Conservation (phyloP, 106 monocot species). For the Triglochin maritima region DNA sequence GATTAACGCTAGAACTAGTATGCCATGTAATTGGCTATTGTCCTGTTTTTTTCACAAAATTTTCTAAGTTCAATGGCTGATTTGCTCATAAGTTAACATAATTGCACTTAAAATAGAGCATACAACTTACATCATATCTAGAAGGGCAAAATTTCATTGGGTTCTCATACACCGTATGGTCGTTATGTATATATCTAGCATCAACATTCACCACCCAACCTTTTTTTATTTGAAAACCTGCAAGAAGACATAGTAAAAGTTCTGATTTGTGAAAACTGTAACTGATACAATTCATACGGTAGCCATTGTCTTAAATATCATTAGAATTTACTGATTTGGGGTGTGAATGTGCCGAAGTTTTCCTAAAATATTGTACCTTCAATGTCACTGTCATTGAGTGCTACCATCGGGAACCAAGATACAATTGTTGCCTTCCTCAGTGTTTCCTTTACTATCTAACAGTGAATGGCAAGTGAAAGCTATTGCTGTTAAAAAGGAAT, state of each 20-base stretch:
- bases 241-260: background rate
- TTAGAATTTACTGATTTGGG: background rate
- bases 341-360: background rate
- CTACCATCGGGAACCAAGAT: constrained; percentile 74
- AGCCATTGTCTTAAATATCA: background rate
- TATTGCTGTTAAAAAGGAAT: background rate
- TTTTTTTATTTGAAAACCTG: constrained; percentile 61
- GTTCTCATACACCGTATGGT: constrained; percentile 34
- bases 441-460: constrained; percentile 62
- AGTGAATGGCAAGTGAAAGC: background rate
- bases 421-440: constrained; percentile 77
- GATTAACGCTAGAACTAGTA: too few species aligned
- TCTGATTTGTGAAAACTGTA: background rate
- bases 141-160: constrained; percentile 52
- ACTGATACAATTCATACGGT: too few species aligned
- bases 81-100: too few species aligned
- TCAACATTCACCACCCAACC: constrained; percentile 78
- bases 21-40: too few species aligned
- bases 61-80: too few species aligned
- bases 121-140: constrained; percentile 43
- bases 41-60: too few species aligned
- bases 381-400: constrained; percentile 55
- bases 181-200: constrained; percentile 55
- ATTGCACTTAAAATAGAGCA: background rate
- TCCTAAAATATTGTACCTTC: constrained; percentile 31